Evolutionary conservation across 2,329 filamentous ascomycete genomes (phyloP).

Genomic region (Cercospora nicotianae): DNA sequence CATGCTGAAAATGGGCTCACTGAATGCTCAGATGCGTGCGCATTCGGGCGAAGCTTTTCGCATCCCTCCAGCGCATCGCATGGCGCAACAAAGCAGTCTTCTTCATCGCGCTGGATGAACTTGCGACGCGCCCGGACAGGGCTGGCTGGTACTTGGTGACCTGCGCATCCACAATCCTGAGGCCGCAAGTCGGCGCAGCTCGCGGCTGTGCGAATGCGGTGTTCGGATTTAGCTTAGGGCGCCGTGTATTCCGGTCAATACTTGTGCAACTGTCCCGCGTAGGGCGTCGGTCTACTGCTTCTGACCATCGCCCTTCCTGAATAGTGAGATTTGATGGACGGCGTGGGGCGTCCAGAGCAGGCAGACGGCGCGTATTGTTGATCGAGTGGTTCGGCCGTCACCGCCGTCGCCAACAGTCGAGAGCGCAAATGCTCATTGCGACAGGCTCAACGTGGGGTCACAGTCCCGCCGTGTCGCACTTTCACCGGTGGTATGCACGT

Average conservation of each 20-base stretch:
- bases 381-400: neutral
- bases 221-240: neutral
- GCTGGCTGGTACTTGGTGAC: conserved; percentile 4
- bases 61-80: neutral
- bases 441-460: neutral
- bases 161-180: conserved; percentile 4
- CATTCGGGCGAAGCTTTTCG: neutral
- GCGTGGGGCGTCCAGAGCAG: too few species aligned
- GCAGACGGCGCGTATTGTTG: neutral
- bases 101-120: neutral
- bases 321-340: neutral
- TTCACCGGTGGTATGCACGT: conserved; percentile 1
- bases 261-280: neutral
- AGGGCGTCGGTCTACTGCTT: conserved; percentile 4
- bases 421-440: neutral
- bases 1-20: neutral
- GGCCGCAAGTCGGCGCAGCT: conserved; percentile 12
- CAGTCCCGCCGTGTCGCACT: neutral
- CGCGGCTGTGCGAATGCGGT: conserved; percentile 8
- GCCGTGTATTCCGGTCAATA: neutral
- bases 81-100: neutral
- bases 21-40: neutral
- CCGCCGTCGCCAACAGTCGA: neutral
- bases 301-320: neutral
- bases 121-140: neutral